Evolutionary conservation across 192 early-diverging fungal genomes (phyloP), one percentile per base, ranked within the genome.

Genomic region (Spizellomyces sp.): DNA sequence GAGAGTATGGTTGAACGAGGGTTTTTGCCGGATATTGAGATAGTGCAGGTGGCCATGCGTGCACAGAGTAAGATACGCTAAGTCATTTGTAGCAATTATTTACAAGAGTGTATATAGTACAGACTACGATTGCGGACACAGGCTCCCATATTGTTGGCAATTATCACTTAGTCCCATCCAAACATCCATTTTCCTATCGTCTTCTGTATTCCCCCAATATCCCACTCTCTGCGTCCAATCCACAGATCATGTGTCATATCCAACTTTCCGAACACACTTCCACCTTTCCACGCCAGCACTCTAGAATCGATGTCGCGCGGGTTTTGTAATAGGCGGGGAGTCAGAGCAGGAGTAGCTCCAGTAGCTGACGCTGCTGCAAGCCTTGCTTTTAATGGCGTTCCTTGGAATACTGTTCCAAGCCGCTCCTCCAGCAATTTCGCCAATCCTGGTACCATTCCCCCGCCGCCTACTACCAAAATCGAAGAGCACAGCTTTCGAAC

Each of bases 211-310:
- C 78, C 77, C 10, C 77, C 64, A 12, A 21, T 36, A 9, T 83
- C 70, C 93, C 94, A 96, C 66, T 94, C 93, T 9, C 73, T 60
- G 10, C 63, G 54, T 1, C 86, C 83, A 22, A 96, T 82, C 93
- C 93, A 96, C 83, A 93, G 77, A 17, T 96, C 93, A 50, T 83
- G 87, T 5, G 90, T 85, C 57, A 82, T 86, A 17, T 96, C 94
- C 41, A 95, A 79, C 56, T 91, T 86, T 57, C 86, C 82, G 66
- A 94, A 76, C 10, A 96, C 92, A 4, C 90, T 86, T 0, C 83
- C 93, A 15, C 94, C 94, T 73, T 95, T 96, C 94, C 94, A 96
- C 2, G 86, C 90, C 60, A 96, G 70, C 58, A 95, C 77, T 7
- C 90, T 78, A 3, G 93, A 90, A 59, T 96, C 94, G 41, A 96